Conservation (phyloP, 805 yeast genomes). For the Candida maris region DNA sequence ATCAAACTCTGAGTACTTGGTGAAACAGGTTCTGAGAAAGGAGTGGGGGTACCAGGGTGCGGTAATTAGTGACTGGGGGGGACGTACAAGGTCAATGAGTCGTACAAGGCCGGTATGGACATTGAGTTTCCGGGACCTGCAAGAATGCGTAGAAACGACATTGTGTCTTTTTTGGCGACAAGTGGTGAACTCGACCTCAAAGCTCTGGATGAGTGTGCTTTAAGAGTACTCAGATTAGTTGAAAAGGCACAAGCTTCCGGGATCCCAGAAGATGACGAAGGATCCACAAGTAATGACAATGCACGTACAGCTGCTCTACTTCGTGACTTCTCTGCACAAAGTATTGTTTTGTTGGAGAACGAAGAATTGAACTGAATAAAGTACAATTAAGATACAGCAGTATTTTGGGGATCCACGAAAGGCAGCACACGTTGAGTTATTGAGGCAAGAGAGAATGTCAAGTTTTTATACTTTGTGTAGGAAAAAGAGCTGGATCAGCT, state of each 20-base stretch:
- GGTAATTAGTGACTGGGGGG: constrained; percentile 67
- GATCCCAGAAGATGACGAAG: too few species aligned
- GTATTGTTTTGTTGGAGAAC: constrained; percentile 56
- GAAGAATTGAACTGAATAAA: too few species aligned
- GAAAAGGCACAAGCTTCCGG: constrained; percentile 41
- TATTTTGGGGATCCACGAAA: too few species aligned
- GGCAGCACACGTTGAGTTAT: too few species aligned
- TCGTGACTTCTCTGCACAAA: constrained; percentile 46
- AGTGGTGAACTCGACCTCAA: constrained; percentile 38
- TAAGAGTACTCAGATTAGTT: constrained; percentile 44
- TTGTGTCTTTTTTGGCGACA: constrained; percentile 39
- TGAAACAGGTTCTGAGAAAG: constrained; percentile 44
- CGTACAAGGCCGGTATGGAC: constrained; percentile 55
- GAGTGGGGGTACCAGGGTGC: constrained; percentile 60
- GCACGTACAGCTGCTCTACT: constrained; percentile 42
- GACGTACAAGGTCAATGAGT: constrained; percentile 41
- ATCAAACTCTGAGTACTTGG: constrained; percentile 41
- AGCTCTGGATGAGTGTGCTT: constrained; percentile 44
- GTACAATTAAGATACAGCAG: too few species aligned
- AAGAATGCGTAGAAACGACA: constrained; percentile 38
- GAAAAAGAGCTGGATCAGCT: too few species aligned
- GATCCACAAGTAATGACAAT: constrained; percentile 44
- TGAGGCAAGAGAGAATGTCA: too few species aligned
- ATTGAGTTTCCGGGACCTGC: constrained; percentile 70
- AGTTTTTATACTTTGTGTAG: too few species aligned